Conservation (phyloP, 306 rosid species). For the Cucurbita pepo region DNA sequence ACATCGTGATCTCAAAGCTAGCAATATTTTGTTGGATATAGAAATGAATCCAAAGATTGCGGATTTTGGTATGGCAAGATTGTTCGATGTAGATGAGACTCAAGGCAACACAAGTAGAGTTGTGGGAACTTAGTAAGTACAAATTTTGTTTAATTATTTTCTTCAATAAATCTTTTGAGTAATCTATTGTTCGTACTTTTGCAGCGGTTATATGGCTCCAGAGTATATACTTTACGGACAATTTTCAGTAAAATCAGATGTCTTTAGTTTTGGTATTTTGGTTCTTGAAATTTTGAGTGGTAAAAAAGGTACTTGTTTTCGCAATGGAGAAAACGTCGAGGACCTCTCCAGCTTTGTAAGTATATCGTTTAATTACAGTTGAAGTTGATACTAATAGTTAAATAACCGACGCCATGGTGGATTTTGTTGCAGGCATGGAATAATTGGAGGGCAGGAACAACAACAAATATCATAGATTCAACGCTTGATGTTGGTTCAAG, state of each 20-base stretch:
- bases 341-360: neutral
- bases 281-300: neutral
- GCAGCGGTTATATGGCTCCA: neutral
- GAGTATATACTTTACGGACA: neutral
- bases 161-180: neutral
- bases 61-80: constrained; percentile 63
- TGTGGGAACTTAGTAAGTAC: constrained; percentile 58
- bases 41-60: constrained; percentile 47
- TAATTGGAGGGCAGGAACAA: neutral
- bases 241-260: neutral
- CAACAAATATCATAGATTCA: neutral
- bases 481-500: neutral
- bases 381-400: no score
- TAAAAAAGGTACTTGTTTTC: neutral
- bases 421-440: neutral
- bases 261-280: neutral
- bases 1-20: constrained; percentile 54
- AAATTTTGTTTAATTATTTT: no score
- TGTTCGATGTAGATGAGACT: constrained; percentile 23
- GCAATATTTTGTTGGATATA: constrained; percentile 39
- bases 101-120: constrained; percentile 29
- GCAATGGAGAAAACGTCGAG: neutral
- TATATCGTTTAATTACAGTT: neutral
- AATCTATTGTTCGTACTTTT: neutral
- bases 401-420: neutral